Conservation (phyloP, 768 basidiomycete genomes). For the Sporobolomyces roseus region DNA sequence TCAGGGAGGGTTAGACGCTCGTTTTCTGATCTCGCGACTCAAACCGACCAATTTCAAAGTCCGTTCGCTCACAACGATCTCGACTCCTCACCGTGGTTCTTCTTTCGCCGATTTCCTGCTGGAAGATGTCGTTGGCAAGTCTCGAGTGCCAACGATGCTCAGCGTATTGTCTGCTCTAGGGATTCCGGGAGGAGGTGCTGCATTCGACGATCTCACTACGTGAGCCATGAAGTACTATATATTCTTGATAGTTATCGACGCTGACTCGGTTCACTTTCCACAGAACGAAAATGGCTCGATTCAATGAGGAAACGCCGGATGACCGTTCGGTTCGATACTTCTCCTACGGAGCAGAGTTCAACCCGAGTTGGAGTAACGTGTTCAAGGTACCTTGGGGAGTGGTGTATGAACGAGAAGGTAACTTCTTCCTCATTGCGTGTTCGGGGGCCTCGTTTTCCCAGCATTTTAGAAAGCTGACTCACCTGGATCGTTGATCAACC, state of each 20-base stretch:
- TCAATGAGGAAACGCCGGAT: conserved; percentile 83
- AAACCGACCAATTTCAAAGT: conserved; percentile 72
- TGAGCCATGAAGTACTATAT: not conserved
- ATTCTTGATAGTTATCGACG: not conserved
- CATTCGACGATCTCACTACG: conserved; percentile 80
- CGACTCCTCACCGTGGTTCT: conserved; percentile 90
- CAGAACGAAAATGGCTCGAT: conserved; percentile 70
- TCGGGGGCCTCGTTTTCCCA: not conserved
- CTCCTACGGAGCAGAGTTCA: conserved; percentile 89
- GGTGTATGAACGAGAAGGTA: conserved; percentile 42
- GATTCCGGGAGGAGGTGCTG: conserved; percentile 89
- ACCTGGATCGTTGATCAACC: too few relatives aligned
- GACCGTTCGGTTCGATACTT: conserved; percentile 76
- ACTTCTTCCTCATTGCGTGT: not conserved
- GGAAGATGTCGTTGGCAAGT: conserved; percentile 50
- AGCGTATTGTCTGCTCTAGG: conserved; percentile 65
- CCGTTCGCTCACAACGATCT: conserved; percentile 85
- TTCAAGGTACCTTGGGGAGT: conserved; percentile 41
- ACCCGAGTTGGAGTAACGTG: conserved; percentile 58
- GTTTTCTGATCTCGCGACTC: conserved; percentile 79
- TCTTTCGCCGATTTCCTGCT: conserved; percentile 90
- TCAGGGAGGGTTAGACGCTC: conserved; percentile 91
- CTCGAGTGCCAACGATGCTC: conserved; percentile 51
- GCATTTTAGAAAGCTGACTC: too few relatives aligned
- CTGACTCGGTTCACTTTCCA: not conserved